Base-by-base conservation (phyloP, 768 basidiomycete genomes). In the Suillus cothurnatus region DNA sequence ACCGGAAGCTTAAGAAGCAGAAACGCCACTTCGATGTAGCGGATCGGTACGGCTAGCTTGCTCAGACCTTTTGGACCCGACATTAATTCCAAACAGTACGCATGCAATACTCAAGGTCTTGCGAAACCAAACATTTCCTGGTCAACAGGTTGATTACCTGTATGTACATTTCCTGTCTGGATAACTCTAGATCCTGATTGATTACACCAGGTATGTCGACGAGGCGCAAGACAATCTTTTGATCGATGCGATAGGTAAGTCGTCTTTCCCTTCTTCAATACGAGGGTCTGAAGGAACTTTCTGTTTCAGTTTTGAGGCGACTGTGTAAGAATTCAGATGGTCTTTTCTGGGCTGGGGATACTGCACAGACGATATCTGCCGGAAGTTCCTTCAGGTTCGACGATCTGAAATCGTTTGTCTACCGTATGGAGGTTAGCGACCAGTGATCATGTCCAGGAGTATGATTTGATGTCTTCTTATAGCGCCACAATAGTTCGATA, bases 341-440 rank as follows among this genome's bases (percentile, higher is more conserved):
- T 0, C 74, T 91, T n/a, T 89, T 92, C 67, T 92, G 89, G 88
- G 91, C 90, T 2, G 91, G 92, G 0, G 91, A 93, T 71, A 92
- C 91, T 0, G 90, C 92, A 0, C 91, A 93, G 68, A 89, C 90
- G 0, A 92, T 93, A 43, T 86, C 89, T 0, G 82, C 84, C 0
- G 91, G 91, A 3, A 90, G 88, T 66, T 83, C 88, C 0, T 93
- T 93, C 69, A 78, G 86, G 6, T 93, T 93, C 71, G 77, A 88
- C 59, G 89, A 91, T 50, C 71, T 93, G 61, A 91, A 87, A 71
- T 84, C 90, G 0, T 90, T 89, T 67, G 66, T 90, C 32, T 85
- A 83, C 64, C 81, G 87, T 53, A 72, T 86, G 3, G 89, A 92
- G 77, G 91, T 89, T 61, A 47, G 75, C 21, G 2, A 39, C 5